These are phyloP conservation scores for Kingdonia uniflora DNA, from an alignment of 164 flowering plant species.

Conservation along the genomic window DNA sequence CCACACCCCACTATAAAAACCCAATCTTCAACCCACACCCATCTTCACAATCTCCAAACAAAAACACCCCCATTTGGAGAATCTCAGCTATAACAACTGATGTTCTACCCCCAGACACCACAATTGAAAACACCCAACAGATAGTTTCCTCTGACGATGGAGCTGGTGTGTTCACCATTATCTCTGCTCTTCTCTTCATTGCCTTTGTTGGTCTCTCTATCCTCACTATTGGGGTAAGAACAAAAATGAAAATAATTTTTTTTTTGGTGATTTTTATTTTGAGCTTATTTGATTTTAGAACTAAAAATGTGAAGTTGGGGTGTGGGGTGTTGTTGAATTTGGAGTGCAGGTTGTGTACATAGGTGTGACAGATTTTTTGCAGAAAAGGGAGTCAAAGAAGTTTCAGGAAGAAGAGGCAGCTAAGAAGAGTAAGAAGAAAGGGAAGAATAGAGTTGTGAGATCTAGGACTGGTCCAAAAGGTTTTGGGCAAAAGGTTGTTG, in stretches of 20 bases:
- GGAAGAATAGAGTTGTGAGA: slow-evolving; percentile 31
- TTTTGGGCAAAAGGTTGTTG: slow-evolving; percentile 62
- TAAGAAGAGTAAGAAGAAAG: slow-evolving; percentile 36
- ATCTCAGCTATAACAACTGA: slow-evolving; percentile 24
- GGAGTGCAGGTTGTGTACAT: slow-evolving; percentile 56
- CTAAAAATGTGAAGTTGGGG: slow-evolving; percentile 10
- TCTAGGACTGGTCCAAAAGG: slow-evolving; percentile 64
- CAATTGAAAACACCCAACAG: slow-evolving; percentile 29
- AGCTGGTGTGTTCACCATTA: slow-evolving; percentile 25
- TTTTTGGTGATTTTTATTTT: not conserved
- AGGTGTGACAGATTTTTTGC: slow-evolving; percentile 67
- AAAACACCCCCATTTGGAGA: slow-evolving; percentile 20
- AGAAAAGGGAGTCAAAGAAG: slow-evolving; percentile 71
- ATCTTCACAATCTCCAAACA: not conserved
- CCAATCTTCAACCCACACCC: slow-evolving; percentile 3
- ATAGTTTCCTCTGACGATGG: slow-evolving; percentile 29
- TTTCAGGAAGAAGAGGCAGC: slow-evolving; percentile 65
- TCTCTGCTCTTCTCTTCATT: slow-evolving; percentile 47
- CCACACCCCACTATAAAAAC: too few species aligned
- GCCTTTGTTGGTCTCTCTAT: slow-evolving; percentile 59
- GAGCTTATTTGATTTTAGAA: not conserved
- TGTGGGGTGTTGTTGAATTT: slow-evolving; percentile 12
- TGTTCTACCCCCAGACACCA: slow-evolving; percentile 17
- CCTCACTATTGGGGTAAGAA: slow-evolving; percentile 69
- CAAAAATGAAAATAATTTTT: not conserved